These are phyloP conservation scores for Paratinospora sagittata DNA, from an alignment of 164 flowering plant species.

Conservation along the genomic window DNA sequence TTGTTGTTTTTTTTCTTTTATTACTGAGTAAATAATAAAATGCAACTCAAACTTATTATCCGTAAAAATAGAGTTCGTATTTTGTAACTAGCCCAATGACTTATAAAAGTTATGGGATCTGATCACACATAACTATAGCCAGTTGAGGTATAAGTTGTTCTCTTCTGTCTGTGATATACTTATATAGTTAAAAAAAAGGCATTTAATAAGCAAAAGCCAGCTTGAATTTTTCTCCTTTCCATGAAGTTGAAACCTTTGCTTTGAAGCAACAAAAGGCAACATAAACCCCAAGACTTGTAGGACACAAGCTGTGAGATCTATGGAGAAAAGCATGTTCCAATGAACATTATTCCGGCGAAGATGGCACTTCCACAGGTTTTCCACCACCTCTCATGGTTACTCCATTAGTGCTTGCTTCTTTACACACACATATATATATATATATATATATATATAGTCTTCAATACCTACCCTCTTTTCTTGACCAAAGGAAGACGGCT, in stretches of 20 bases:
- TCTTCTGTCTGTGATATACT: no score
- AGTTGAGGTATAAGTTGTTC: neutral
- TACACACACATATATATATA: no score
- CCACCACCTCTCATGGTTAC: neutral
- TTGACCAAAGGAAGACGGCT: no score
- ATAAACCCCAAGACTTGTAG: neutral
- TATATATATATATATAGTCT: no score
- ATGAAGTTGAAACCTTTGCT: neutral
- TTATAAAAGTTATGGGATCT: neutral
- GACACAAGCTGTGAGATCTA: neutral
- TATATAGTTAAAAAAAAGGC: no score
- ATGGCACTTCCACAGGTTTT: neutral
- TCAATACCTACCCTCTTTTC: no score
- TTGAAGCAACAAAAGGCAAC: neutral
- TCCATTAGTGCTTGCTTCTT: no score
- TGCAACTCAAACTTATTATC: neutral
- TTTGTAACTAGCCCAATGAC: neutral
- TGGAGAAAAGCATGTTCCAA: neutral
- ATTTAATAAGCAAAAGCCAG: neutral
- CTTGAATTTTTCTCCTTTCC: neutral
- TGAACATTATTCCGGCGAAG: neutral
- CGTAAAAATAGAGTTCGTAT: neutral
- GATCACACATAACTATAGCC: neutral
- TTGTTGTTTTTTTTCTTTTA: no score
- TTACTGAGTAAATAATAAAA: no score